These are phyloP conservation scores for Collybia mongolica DNA, from an alignment of 768 basidiomycete genomes.

Conservation along the genomic window DNA sequence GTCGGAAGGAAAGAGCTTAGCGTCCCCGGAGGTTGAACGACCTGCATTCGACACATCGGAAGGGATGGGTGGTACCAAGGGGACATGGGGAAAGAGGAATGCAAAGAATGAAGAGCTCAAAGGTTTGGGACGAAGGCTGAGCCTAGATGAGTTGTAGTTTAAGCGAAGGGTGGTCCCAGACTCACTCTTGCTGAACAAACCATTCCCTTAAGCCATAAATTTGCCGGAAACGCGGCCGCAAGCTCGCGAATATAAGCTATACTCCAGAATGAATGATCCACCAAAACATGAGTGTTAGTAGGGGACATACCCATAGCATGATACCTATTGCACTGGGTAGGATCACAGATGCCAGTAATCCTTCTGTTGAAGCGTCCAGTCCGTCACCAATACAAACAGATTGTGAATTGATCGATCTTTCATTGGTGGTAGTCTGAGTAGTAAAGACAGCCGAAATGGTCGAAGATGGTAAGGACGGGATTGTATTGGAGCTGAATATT, in stretches of 20 bases:
- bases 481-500: constrained; percentile 7
- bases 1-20: constrained; percentile 68
- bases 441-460: constrained; percentile 21
- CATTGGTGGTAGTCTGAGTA: constrained; percentile 20
- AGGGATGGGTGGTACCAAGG: constrained; percentile 59
- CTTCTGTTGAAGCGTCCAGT: constrained; percentile 60
- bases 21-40: constrained; percentile 46
- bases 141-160: constrained; percentile 5
- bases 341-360: constrained; percentile 56
- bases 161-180: constrained; percentile 9
- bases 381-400: constrained; percentile 64
- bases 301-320: constrained; percentile 61
- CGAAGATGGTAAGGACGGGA: constrained; percentile 14
- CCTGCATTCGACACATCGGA: constrained; percentile 55
- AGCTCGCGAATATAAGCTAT: constrained; percentile 64
- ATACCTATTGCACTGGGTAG: constrained; percentile 60
- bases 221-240: constrained; percentile 70
- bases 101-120: constrained; percentile 58
- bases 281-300: background rate
- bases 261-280: constrained; percentile 10
- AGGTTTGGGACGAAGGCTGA: constrained; percentile 63
- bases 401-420: constrained; percentile 20
- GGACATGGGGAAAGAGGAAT: constrained; percentile 70
- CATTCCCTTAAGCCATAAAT: constrained; percentile 73
- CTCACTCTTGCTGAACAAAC: constrained; percentile 73